Evolutionary conservation across 148 eudicot genomes (phyloP).

Genomic region (Silene latifolia): DNA sequence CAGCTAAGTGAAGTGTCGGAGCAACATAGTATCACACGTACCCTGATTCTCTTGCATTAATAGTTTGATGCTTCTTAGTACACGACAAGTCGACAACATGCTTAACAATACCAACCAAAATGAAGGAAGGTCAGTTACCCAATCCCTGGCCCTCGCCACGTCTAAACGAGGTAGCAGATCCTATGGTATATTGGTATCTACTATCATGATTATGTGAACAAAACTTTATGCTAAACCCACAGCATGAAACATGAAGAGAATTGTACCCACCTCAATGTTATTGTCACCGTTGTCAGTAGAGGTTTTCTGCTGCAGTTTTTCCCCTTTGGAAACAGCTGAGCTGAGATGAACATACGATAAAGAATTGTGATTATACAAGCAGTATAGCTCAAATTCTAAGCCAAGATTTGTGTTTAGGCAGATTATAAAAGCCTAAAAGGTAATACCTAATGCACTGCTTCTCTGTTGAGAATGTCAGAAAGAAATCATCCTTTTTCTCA

Average conservation of each 20-base stretch:
- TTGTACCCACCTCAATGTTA: constrained; percentile 13
- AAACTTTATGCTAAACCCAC: not conserved
- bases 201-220: not conserved
- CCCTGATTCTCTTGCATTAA: constrained; percentile 4
- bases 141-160: not conserved
- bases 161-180: not conserved
- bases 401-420: not conserved
- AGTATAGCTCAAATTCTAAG: not conserved
- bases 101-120: not conserved
- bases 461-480: constrained; percentile 60
- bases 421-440: not conserved
- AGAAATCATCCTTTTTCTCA: constrained; percentile 74
- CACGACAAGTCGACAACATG: too few relatives aligned
- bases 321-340: constrained; percentile 52
- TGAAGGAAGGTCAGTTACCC: not conserved
- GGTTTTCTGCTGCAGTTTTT: constrained; percentile 34
- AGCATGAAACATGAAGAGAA: not conserved
- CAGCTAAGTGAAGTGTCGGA: too few relatives aligned
- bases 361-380: not conserved
- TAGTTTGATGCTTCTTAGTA: too few relatives aligned
- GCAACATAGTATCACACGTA: too few relatives aligned
- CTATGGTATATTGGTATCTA: not conserved
- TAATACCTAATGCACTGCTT: constrained; percentile 56
- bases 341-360: constrained; percentile 33
- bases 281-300: constrained; percentile 26